Conservation (phyloP, 257 asterid species). For the Salvia hispanica region DNA sequence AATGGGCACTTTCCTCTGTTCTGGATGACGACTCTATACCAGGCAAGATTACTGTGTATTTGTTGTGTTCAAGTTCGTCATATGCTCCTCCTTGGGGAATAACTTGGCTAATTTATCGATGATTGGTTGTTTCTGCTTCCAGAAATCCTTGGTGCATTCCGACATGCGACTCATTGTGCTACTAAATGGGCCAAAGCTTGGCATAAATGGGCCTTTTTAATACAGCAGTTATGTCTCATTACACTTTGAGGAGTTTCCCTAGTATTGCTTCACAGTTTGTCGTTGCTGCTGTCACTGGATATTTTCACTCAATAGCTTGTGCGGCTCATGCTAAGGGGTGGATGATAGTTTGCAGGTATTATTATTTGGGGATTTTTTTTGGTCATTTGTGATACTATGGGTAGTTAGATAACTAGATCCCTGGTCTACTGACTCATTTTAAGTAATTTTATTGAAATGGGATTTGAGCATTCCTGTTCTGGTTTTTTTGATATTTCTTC, state of each 20-base stretch:
- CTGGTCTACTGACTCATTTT: slow-evolving; percentile 12
- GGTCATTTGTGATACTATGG: slow-evolving; percentile 18
- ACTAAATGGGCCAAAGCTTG: slow-evolving; percentile 95
- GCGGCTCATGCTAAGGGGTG: slow-evolving; percentile 95
- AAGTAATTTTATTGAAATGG: slow-evolving; percentile 11
- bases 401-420: neutral
- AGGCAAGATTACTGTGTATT: slow-evolving; percentile 48
- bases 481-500: slow-evolving; percentile 25
- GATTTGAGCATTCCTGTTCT: slow-evolving; percentile 6
- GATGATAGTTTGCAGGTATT: slow-evolving; percentile 97
- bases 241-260: slow-evolving; percentile 72
- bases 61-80: slow-evolving; percentile 3
- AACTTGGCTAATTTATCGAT: slow-evolving; percentile 31
- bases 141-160: slow-evolving; percentile 90
- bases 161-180: slow-evolving; percentile 83
- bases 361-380: slow-evolving; percentile 3
- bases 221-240: slow-evolving; percentile 98
- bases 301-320: slow-evolving; percentile 97
- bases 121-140: slow-evolving; percentile 36
- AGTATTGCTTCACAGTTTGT: slow-evolving; percentile 76
- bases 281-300: slow-evolving; percentile 96
- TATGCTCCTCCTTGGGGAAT: slow-evolving; percentile 30
- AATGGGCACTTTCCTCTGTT: slow-evolving; percentile 90
- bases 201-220: slow-evolving; percentile 99
- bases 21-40: slow-evolving; percentile 89